Percentiles rank a stretch among this genome's conserved stretches.
These are phyloP conservation scores for Scleroderma citrinum DNA, from an alignment of 768 basidiomycete genomes.

Conservation along the genomic window DNA sequence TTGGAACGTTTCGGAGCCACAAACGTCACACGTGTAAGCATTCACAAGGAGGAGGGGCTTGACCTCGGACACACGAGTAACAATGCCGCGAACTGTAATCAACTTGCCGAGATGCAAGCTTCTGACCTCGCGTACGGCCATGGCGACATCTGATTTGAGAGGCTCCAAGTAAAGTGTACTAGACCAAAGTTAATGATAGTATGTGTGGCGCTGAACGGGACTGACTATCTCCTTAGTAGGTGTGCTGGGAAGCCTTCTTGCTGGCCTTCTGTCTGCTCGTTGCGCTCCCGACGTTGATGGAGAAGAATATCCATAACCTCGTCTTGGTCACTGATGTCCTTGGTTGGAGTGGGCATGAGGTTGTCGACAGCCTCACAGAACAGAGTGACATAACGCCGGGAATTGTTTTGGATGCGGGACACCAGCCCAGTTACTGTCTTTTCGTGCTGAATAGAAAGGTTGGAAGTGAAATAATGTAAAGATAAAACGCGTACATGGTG, in stretches of 20 bases:
- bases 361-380: conserved; percentile 90
- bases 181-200: conserved; percentile 12
- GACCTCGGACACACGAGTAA: conserved; percentile 97
- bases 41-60: conserved; percentile 96
- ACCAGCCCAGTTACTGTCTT: conserved; percentile 70
- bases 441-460: conserved; percentile 46
- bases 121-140: conserved; percentile 90
- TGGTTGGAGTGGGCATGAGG: conserved; percentile 82
- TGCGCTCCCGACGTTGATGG: conserved; percentile 87
- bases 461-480: conserved; percentile 8
- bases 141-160: conserved; percentile 61
- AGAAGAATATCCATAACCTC: conserved; percentile 97
- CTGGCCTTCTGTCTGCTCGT: conserved; percentile 69
- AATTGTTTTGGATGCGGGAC: conserved; percentile 71
- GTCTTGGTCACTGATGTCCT: conserved; percentile 83
- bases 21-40: conserved; percentile 97
- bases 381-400: conserved; percentile 83
- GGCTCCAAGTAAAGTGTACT: conserved; percentile 96
- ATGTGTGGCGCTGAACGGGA: conserved; percentile 12
- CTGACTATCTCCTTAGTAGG: conserved; percentile 91
- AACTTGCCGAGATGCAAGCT: conserved; percentile 83
- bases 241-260: conserved; percentile 85
- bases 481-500: conserved; percentile 45
- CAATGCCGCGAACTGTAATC: conserved; percentile 96
- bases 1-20: conserved; percentile 98